A percentile compares a stretch with the other conserved stretches of the same genome.
Conservation (phyloP, 805 yeast genomes). For the Yamadazyma scolyti region DNA sequence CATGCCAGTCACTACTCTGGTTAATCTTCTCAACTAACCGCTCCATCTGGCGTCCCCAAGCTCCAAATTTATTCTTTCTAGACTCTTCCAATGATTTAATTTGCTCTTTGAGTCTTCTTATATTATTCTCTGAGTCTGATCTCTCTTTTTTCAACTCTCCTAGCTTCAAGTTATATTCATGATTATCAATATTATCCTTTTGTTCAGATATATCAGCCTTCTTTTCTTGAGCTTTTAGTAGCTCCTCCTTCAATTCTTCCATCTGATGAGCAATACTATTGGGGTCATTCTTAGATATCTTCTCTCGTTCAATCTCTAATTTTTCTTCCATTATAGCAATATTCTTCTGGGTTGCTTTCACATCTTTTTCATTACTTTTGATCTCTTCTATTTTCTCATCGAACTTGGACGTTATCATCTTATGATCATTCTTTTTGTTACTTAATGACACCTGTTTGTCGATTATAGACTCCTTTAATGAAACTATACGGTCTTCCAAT, state of each 20-base stretch:
- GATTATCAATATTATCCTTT: not conserved
- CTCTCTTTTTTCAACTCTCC: not conserved
- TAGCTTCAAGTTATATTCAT: not conserved
- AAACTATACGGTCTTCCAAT: too few relatives aligned
- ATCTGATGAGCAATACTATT: too few relatives aligned
- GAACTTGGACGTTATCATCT: not conserved
- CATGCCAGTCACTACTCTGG: slow-evolving; percentile 26
- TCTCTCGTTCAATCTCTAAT: slow-evolving; percentile 18
- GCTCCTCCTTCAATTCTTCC: too few relatives aligned
- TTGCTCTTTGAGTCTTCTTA: slow-evolving; percentile 8
- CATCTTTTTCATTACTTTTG: slow-evolving; percentile 16
- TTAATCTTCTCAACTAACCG: slow-evolving; percentile 41
- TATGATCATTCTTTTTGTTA: slow-evolving; percentile 6
- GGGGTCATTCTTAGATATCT: too few relatives aligned
- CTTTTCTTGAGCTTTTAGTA: too few relatives aligned
- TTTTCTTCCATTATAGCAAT: slow-evolving; percentile 19
- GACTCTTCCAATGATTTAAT: slow-evolving; percentile 12
- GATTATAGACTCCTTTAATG: too few relatives aligned
- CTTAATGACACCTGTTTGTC: too few relatives aligned
- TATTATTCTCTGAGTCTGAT: not conserved
- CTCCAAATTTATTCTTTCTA: slow-evolving; percentile 36
- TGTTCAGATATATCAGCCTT: too few relatives aligned
- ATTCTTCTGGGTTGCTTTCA: too few relatives aligned
- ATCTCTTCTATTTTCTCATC: slow-evolving; percentile 5
- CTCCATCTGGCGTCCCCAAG: slow-evolving; percentile 49